Conservation (phyloP, 768 basidiomycete genomes). For the Trichaptum fuscoviolaceum region DNA sequence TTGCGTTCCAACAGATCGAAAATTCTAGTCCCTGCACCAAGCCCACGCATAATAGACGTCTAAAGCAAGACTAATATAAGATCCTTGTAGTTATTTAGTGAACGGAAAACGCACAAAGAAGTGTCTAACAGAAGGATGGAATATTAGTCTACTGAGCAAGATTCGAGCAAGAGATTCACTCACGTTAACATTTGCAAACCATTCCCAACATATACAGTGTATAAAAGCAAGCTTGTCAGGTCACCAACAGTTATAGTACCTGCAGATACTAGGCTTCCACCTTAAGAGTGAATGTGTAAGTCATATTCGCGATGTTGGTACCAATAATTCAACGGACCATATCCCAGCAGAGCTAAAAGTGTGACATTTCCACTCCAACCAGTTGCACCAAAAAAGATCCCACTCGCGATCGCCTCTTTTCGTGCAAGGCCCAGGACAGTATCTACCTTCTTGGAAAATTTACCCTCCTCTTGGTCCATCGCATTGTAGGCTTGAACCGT, state of each 20-base stretch:
- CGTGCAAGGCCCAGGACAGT: slow-evolving; percentile 69
- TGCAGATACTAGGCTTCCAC: slow-evolving; percentile 84
- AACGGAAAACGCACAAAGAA: slow-evolving; percentile 29
- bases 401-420: slow-evolving; percentile 86
- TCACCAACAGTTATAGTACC: slow-evolving; percentile 91
- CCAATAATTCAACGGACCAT: slow-evolving; percentile 48
- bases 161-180: slow-evolving; percentile 19
- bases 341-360: slow-evolving; percentile 81
- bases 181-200: slow-evolving; percentile 78
- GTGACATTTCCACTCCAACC: slow-evolving; percentile 95
- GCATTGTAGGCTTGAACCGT: slow-evolving; percentile 94
- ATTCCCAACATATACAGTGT: slow-evolving; percentile 84
- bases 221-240: slow-evolving; percentile 81
- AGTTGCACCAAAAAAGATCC: slow-evolving; percentile 88
- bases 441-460: slow-evolving; percentile 65
- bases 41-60: slow-evolving; percentile 94
- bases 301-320: slow-evolving; percentile 4
- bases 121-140: slow-evolving; percentile 34
- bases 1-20: slow-evolving; percentile 86
- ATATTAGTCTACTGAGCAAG: slow-evolving; percentile 9
- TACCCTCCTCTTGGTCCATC: slow-evolving; percentile 63
- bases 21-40: slow-evolving; percentile 90
- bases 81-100: slow-evolving; percentile 13
- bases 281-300: slow-evolving; percentile 31
- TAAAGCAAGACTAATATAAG: slow-evolving; percentile 21